phyloP scores from a whole-genome alignment of 257 asterid species.

The Hygrophila difformis region DNA sequence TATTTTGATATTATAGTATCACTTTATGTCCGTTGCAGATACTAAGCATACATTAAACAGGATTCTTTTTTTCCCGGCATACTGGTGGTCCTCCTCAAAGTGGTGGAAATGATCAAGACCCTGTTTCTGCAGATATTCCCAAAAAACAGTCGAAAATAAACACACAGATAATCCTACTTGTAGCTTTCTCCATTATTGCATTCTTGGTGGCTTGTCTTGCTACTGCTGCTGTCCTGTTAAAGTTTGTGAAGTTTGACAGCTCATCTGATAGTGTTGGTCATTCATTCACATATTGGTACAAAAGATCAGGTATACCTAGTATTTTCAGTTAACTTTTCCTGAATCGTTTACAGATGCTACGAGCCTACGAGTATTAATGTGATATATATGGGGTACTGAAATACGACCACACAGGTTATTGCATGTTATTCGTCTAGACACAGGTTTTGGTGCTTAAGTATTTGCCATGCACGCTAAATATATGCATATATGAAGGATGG shows the following conservation, averaged over 20 bases:
- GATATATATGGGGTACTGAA: no score
- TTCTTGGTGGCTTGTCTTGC: conserved; percentile 67
- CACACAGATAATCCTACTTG: conserved; percentile 54
- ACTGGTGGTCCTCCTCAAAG: conserved; percentile 70
- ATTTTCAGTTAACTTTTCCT: not conserved
- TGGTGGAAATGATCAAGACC: conserved; percentile 63
- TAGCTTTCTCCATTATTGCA: conserved; percentile 65
- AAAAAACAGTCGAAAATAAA: conserved; percentile 59
- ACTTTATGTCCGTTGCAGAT: conserved; percentile 5
- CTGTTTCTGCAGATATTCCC: conserved; percentile 57
- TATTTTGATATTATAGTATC: conserved; percentile 10
- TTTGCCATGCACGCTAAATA: no score
- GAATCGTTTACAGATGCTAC: no score
- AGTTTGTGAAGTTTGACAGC: conserved; percentile 56
- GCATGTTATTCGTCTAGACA: no score
- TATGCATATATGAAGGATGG: not conserved
- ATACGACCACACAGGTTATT: no score
- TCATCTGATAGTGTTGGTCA: conserved; percentile 81
- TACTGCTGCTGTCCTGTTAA: conserved; percentile 51
- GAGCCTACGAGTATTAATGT: no score
- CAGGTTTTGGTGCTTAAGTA: no score
- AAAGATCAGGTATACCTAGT: conserved; percentile 55
- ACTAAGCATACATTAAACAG: conserved; percentile 33
- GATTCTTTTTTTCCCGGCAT: conserved; percentile 69
- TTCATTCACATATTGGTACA: conserved; percentile 46